These are phyloP conservation scores for Amphichorda felina DNA, from an alignment of 2,329 filamentous ascomycete genomes.

Conservation along the genomic window DNA sequence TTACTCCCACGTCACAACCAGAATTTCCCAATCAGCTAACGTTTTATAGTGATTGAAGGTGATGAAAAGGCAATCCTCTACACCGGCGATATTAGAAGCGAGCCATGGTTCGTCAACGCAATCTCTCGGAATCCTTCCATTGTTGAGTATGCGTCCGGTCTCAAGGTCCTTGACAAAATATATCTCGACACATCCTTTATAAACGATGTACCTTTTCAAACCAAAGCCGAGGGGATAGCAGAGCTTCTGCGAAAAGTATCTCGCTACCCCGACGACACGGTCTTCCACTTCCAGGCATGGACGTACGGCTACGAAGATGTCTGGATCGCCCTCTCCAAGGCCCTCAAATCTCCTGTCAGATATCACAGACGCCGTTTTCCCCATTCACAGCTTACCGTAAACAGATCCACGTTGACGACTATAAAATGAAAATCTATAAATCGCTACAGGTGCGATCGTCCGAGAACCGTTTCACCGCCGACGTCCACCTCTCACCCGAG, in stretches of 20 bases:
- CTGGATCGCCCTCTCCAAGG: slow-evolving; percentile 68
- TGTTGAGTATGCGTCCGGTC: slow-evolving; percentile 58
- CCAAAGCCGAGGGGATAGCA: slow-evolving; percentile 61
- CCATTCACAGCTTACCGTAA: background rate
- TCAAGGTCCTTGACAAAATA: slow-evolving; percentile 62
- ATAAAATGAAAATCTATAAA: slow-evolving; percentile 63
- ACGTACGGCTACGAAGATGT: slow-evolving; percentile 88
- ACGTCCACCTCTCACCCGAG: slow-evolving; percentile 39
- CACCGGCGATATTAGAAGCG: slow-evolving; percentile 78
- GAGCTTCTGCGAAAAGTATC: slow-evolving; percentile 61
- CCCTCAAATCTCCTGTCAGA: slow-evolving; percentile 50
- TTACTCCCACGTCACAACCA: background rate
- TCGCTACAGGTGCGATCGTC: slow-evolving; percentile 33
- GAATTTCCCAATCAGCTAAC: background rate
- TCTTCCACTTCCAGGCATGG: slow-evolving; percentile 82
- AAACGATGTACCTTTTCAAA: slow-evolving; percentile 33
- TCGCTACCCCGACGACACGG: slow-evolving; percentile 57
- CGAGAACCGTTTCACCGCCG: slow-evolving; percentile 24
- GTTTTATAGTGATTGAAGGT: slow-evolving; percentile 57
- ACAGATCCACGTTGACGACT: slow-evolving; percentile 71
- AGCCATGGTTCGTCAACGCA: slow-evolving; percentile 74
- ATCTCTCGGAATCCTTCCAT: slow-evolving; percentile 61
- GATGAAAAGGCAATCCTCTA: slow-evolving; percentile 65
- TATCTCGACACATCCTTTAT: slow-evolving; percentile 82
- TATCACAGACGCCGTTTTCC: background rate